A percentile compares a stretch with the other conserved stretches of the same genome.
Conservation (phyloP, 306 rosid genomes). For the Casuarina cunninghamiana region DNA sequence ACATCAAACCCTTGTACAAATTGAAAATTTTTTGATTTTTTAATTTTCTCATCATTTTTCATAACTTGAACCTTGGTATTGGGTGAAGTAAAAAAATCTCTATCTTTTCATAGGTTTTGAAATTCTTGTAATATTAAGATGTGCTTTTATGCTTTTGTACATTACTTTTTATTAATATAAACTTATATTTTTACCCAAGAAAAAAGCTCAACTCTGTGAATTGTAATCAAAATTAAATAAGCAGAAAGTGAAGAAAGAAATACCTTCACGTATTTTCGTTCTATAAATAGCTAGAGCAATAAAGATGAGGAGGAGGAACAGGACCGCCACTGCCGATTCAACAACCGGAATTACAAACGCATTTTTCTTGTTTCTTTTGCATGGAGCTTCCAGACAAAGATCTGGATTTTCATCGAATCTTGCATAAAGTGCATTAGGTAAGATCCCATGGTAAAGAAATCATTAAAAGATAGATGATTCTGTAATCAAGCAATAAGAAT, state of each 20-base stretch:
- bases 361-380: slow-evolving; percentile 16
- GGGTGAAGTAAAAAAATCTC: neutral
- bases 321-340: slow-evolving; percentile 12
- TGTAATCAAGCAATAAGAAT: neutral
- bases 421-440: neutral
- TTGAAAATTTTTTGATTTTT: too few species aligned
- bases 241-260: neutral
- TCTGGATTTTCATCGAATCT: slow-evolving; percentile 33
- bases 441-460: neutral
- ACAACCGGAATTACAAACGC: slow-evolving; percentile 31
- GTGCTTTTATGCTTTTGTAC: too few species aligned
- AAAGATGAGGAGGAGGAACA: slow-evolving; percentile 8
- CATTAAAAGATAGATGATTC: neutral
- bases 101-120: too few species aligned
- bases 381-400: slow-evolving; percentile 12
- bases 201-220: neutral
- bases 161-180: too few species aligned
- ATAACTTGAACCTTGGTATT: too few species aligned
- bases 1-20: neutral
- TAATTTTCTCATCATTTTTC: neutral
- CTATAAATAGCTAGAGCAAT: neutral
- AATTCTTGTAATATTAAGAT: neutral
- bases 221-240: neutral
- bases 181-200: neutral
- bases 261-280: slow-evolving; percentile 4